phyloP scores from a whole-genome alignment of 306 rosid species.

The Cucurbita pepo region DNA sequence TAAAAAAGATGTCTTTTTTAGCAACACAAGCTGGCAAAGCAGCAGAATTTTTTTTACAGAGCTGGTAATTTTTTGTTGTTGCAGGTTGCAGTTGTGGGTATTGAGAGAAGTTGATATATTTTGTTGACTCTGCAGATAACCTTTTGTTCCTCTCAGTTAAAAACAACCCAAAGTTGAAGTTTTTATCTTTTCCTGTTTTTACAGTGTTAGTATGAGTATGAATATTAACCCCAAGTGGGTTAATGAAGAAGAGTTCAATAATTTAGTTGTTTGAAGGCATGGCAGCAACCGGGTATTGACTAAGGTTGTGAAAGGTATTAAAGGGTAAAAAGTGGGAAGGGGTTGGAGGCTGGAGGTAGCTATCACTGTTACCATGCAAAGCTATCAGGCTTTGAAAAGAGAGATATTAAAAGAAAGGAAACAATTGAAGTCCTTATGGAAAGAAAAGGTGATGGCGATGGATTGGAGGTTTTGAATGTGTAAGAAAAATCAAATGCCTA shows the following conservation, averaged over 20 bases:
- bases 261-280: background rate
- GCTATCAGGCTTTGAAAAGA: background rate
- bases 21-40: background rate
- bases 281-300: background rate
- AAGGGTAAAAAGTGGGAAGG: background rate
- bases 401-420: constrained; percentile 9
- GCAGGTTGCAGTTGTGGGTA: background rate
- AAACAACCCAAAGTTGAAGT: background rate
- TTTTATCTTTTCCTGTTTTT: background rate
- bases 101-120: background rate
- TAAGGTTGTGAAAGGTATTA: background rate
- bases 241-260: no score
- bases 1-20: background rate
- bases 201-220: no score
- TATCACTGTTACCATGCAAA: background rate
- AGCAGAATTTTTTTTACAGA: background rate
- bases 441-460: background rate
- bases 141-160: background rate
- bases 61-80: background rate
- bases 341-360: background rate
- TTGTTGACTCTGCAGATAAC: constrained; percentile 1
- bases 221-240: no score
- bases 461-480: background rate
- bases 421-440: background rate
- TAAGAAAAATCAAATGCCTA: background rate